These are phyloP conservation scores for Elaphomyces granulatus DNA, from an alignment of 495 filamentous ascomycete genomes.

Conservation along the genomic window DNA sequence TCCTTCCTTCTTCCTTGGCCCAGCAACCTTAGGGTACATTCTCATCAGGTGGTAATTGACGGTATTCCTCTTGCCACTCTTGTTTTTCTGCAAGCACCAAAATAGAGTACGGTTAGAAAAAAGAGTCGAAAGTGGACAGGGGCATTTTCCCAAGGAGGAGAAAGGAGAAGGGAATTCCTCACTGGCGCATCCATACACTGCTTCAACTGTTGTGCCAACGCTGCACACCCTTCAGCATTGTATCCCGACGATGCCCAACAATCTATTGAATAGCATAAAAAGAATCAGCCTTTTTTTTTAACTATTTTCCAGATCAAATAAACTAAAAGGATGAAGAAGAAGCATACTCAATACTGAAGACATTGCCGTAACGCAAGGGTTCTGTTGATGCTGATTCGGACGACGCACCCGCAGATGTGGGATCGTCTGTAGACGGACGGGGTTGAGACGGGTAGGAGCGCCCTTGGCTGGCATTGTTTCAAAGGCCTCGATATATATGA, in stretches of 20 bases:
- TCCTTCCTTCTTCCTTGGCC: conserved; percentile 55
- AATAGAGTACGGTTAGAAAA: neutral
- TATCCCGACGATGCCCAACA: conserved; percentile 92
- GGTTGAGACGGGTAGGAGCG: conserved; percentile 34
- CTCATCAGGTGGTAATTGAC: conserved; percentile 92
- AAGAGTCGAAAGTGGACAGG: neutral
- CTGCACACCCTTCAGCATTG: conserved; percentile 56
- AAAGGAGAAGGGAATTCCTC: conserved; percentile 7
- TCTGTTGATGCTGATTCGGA: conserved; percentile 59
- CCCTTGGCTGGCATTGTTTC: conserved; percentile 40
- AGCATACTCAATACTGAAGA: conserved; percentile 72
- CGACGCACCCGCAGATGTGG: conserved; percentile 67
- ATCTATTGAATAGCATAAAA: conserved; percentile 32
- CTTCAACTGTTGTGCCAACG: conserved; percentile 65
- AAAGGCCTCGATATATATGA: too few relatives aligned
- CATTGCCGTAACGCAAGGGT: conserved; percentile 78
- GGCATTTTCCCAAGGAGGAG: neutral
- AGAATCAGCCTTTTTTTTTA: too few relatives aligned
- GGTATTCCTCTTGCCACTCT: conserved; percentile 55
- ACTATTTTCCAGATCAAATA: too few relatives aligned
- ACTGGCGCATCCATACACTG: conserved; percentile 89
- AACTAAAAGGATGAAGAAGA: neutral
- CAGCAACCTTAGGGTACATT: conserved; percentile 66
- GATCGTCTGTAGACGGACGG: conserved; percentile 78
- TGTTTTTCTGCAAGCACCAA: conserved; percentile 39